These are phyloP conservation scores for Eremothecium sinecaudum DNA, from an alignment of 1,139 yeast genomes.

Conservation along the genomic window DNA sequence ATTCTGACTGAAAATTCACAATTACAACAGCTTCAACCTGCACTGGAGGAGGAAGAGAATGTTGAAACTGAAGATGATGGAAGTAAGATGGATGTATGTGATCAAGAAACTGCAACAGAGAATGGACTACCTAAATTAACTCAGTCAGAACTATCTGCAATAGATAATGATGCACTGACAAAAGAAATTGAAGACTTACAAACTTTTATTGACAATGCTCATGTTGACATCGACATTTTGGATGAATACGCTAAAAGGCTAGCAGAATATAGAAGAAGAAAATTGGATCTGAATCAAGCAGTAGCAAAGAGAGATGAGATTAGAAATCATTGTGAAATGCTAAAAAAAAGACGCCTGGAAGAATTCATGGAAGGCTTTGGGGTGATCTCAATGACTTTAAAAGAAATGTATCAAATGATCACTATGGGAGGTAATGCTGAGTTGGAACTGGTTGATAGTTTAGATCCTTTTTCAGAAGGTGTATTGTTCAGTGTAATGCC, in stretches of 20 bases:
- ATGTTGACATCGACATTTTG: constrained; percentile 65
- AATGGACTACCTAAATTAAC: constrained; percentile 35
- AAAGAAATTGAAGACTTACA: constrained; percentile 49
- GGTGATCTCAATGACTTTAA: constrained; percentile 74
- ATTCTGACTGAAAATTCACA: constrained; percentile 9
- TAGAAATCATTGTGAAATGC: constrained; percentile 54
- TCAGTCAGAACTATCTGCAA: constrained; percentile 43
- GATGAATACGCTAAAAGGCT: constrained; percentile 67
- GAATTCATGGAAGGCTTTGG: constrained; percentile 94
- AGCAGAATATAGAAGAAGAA: constrained; percentile 53
- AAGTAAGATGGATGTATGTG: constrained; percentile 18
- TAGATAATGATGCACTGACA: constrained; percentile 45
- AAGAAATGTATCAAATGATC: constrained; percentile 97
- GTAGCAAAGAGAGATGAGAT: constrained; percentile 58
- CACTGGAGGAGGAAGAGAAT: constrained; percentile 15
- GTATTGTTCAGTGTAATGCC: constrained; percentile 97
- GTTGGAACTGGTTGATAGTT: constrained; percentile 84
- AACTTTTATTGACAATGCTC: constrained; percentile 46
- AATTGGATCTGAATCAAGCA: constrained; percentile 57
- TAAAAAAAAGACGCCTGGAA: constrained; percentile 64
- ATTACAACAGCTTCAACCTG: constrained; percentile 12
- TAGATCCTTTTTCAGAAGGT: constrained; percentile 98
- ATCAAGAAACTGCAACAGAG: constrained; percentile 12
- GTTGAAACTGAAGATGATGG: constrained; percentile 14
- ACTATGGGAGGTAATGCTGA: constrained; percentile 99